Evolutionary conservation across 768 basidiomycete species (phyloP).

Genomic region (Termitomyces sp.): DNA sequence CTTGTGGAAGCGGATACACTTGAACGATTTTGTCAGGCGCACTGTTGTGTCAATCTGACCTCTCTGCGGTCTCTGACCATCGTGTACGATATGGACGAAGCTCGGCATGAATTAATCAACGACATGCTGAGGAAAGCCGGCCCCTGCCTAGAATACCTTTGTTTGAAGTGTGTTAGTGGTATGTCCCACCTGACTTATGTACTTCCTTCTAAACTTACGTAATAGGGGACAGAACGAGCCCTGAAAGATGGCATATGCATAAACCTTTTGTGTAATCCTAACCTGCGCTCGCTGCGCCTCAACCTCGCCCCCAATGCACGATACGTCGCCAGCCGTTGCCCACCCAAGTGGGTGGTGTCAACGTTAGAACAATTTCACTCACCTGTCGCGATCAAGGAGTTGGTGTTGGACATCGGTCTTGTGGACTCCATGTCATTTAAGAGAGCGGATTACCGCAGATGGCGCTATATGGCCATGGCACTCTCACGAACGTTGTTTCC

Average conservation of each 20-base stretch:
- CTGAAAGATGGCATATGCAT: not conserved
- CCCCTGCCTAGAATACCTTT: not conserved
- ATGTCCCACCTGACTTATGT: not conserved
- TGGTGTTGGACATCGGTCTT: constrained; percentile 2
- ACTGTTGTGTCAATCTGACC: constrained; percentile 5
- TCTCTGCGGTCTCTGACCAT: constrained; percentile 3
- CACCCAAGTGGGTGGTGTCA: constrained; percentile 5
- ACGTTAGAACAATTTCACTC: not conserved
- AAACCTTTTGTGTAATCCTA: not conserved
- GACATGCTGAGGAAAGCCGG: not conserved
- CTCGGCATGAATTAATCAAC: not conserved
- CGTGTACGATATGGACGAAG: not conserved
- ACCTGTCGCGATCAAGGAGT: not conserved
- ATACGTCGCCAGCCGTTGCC: constrained; percentile 1
- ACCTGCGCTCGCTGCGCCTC: constrained; percentile 5
- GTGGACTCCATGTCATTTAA: constrained; percentile 3
- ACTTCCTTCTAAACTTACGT: not conserved
- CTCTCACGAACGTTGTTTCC: not conserved
- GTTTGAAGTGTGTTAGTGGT: not conserved
- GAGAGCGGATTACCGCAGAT: constrained; percentile 1
- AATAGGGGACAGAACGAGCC: not conserved
- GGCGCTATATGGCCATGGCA: not conserved
- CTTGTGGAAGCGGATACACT: not conserved
- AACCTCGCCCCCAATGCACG: constrained; percentile 3
- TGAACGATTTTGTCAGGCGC: constrained; percentile 4